A percentile compares a stretch with the other conserved stretches of the same genome.
These are phyloP conservation scores for Xylaria grammica DNA, from an alignment of 495 filamentous ascomycete genomes.

Conservation along the genomic window DNA sequence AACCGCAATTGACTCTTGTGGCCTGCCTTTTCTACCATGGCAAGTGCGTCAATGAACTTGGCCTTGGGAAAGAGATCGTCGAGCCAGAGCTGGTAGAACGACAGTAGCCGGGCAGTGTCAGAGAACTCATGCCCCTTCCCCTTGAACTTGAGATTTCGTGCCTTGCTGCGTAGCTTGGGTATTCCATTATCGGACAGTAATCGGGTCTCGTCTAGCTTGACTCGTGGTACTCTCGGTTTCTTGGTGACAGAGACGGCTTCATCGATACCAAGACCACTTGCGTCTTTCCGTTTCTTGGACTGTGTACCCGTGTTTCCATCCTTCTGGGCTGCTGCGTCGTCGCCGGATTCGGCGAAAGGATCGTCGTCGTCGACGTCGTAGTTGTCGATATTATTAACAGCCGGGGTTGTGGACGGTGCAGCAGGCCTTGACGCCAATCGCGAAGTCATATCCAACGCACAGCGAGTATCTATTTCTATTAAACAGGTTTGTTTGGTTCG, in stretches of 20 bases:
- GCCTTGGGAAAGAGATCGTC: constrained; percentile 95
- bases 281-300: constrained; percentile 42
- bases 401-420: constrained; percentile 18
- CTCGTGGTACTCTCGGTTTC: constrained; percentile 68
- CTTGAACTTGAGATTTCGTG: constrained; percentile 77
- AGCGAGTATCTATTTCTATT: too few species aligned
- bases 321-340: constrained; percentile 40
- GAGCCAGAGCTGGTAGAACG: constrained; percentile 95
- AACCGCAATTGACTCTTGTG: constrained; percentile 79
- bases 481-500: too few species aligned
- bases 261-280: constrained; percentile 71
- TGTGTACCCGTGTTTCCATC: constrained; percentile 23
- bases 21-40: constrained; percentile 92
- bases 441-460: constrained; percentile 29
- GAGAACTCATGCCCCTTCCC: constrained; percentile 97
- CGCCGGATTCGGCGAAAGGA: constrained; percentile 31
- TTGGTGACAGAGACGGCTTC: constrained; percentile 82
- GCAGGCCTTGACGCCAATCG: constrained; percentile 19
- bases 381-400: constrained; percentile 70
- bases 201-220: constrained; percentile 85
- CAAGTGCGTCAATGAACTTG: constrained; percentile 86
- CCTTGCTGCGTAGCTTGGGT: constrained; percentile 74
- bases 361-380: constrained; percentile 64
- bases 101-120: constrained; percentile 80
- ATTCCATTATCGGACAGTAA: constrained; percentile 82